phyloP scores from a whole-genome alignment of 495 filamentous ascomycete genomes.

The Apiosordaria backusii region DNA sequence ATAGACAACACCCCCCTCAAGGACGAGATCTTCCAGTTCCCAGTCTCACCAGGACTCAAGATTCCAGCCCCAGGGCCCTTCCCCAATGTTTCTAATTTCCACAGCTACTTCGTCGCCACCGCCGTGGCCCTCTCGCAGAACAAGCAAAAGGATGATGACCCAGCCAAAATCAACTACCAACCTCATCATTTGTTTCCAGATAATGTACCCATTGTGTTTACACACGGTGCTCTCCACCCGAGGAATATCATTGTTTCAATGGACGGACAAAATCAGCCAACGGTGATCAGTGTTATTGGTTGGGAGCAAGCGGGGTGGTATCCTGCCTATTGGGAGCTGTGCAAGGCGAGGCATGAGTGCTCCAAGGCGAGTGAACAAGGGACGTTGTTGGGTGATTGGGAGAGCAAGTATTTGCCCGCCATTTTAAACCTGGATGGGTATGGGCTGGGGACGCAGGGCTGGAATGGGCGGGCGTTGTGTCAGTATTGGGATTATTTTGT shows the following conservation, averaged over 20 bases:
- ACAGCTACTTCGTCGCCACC: constrained; percentile 22
- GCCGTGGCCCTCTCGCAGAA: constrained; percentile 16
- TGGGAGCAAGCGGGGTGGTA: constrained; percentile 51
- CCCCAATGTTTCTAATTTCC: constrained; percentile 16
- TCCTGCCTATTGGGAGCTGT: constrained; percentile 47
- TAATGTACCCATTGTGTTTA: constrained; percentile 42
- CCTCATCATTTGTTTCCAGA: constrained; percentile 22
- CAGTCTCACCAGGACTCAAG: constrained; percentile 7
- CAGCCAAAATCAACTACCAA: constrained; percentile 8
- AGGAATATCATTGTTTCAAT: constrained; percentile 44
- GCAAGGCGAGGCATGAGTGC: constrained; percentile 36
- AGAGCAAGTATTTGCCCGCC: constrained; percentile 16
- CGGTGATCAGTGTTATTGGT: constrained; percentile 40
- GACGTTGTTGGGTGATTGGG: constrained; percentile 7
- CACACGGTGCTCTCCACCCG: constrained; percentile 45
- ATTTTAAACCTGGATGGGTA: constrained; percentile 15
- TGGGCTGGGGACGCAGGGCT: constrained; percentile 1
- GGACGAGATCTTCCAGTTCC: constrained; percentile 18
- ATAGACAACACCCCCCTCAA: constrained; percentile 26
- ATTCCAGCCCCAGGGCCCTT: constrained; percentile 18
- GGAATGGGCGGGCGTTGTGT: constrained; percentile 11
- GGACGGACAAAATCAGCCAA: constrained; percentile 25
- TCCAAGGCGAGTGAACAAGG: neutral
- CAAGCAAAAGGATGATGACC: neutral
- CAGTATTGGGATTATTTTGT: constrained; percentile 25